These are phyloP conservation scores for Acanthamoeba sp. DNA, from an alignment of 208 protist species.

Conservation along the genomic window DNA sequence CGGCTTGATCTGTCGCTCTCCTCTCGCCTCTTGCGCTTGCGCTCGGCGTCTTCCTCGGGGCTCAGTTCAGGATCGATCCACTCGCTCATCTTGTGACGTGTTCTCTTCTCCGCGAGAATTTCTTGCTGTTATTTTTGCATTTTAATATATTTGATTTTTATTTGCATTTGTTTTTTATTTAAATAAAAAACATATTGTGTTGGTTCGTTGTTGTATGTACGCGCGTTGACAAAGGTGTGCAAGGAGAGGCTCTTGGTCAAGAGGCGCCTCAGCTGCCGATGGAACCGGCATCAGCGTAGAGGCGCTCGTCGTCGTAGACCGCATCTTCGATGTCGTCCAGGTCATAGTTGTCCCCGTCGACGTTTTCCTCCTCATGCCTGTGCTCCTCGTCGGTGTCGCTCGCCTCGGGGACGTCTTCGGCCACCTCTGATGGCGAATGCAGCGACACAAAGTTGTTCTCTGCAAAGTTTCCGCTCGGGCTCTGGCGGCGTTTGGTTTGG, in stretches of 20 bases:
- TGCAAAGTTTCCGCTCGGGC: slow-evolving; percentile 45
- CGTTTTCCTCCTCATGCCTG: slow-evolving; percentile 25
- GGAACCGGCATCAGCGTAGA: slow-evolving; percentile 49
- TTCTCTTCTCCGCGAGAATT: neutral
- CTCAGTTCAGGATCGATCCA: slow-evolving; percentile 16
- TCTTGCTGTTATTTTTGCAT: too few relatives aligned
- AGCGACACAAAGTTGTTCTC: neutral
- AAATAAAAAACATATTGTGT: neutral
- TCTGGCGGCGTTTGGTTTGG: neutral
- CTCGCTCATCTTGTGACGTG: neutral
- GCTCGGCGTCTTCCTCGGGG: neutral
- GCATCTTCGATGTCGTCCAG: slow-evolving; percentile 64
- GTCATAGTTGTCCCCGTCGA: neutral
- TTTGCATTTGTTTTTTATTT: too few relatives aligned
- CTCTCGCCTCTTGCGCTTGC: slow-evolving; percentile 26
- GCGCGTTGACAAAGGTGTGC: too few relatives aligned
- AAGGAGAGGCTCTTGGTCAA: too few relatives aligned
- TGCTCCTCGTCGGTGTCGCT: slow-evolving; percentile 38
- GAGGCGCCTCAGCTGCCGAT: slow-evolving; percentile 37
- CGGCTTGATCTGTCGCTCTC: slow-evolving; percentile 4
- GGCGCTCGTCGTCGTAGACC: slow-evolving; percentile 66
- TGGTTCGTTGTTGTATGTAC: neutral
- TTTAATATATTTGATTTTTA: too few relatives aligned
- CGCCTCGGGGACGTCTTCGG: slow-evolving; percentile 57
- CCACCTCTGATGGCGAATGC: neutral